Conservation (phyloP, 2,329 filamentous ascomycete species). For the Ceratocystis cacaofunesta region DNA sequence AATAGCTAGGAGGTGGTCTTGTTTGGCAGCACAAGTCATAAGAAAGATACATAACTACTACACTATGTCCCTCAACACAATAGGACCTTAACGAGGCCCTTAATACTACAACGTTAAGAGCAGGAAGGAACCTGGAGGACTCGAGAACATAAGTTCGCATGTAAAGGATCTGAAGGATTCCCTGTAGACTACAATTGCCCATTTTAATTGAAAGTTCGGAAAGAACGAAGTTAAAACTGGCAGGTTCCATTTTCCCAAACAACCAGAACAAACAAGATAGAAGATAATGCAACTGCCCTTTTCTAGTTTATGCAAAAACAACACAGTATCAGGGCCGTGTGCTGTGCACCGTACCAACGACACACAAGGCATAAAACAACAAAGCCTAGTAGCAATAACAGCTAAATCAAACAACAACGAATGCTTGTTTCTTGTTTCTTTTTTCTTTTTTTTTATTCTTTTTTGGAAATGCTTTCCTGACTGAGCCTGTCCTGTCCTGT, state of each 20-base stretch:
- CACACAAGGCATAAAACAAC: not conserved
- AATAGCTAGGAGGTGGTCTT: too few relatives aligned
- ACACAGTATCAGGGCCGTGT: not conserved
- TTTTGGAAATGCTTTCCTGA: too few relatives aligned
- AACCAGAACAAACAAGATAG: not conserved
- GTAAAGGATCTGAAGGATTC: not conserved
- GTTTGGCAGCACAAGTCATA: too few relatives aligned
- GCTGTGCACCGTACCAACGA: not conserved
- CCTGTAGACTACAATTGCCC: too few relatives aligned
- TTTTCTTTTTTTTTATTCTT: too few relatives aligned
- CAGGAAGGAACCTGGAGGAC: not conserved
- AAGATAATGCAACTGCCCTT: slow-evolving; percentile 2
- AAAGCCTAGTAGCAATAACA: not conserved
- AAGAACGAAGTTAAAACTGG: not conserved
- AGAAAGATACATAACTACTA: too few relatives aligned
- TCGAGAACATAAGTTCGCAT: slow-evolving; percentile 3
- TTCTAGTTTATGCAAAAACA: not conserved
- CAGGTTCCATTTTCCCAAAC: not conserved
- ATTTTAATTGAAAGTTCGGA: not conserved
- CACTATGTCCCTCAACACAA: too few relatives aligned
- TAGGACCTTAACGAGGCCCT: too few relatives aligned
- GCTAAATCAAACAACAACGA: not conserved
- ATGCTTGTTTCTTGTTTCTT: too few relatives aligned
- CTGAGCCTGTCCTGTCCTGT: too few relatives aligned
- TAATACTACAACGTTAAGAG: not conserved